Evolutionary conservation across 192 early-diverging fungal genomes (phyloP), one percentile per base, ranked within the genome.

Genomic region (Podila verticillata): DNA sequence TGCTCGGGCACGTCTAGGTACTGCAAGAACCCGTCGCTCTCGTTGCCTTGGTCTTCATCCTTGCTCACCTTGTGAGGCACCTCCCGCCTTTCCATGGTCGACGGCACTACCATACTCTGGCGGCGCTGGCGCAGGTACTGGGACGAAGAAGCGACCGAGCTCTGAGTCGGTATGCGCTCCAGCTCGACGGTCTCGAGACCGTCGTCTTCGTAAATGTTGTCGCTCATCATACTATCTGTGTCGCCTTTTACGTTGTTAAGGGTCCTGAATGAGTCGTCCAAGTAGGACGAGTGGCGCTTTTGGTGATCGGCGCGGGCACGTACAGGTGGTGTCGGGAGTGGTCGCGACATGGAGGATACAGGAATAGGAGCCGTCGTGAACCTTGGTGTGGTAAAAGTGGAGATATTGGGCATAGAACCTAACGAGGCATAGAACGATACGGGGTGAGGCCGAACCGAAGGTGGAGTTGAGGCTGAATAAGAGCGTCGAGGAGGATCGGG

Each of bases 151-250:
- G 68, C 26, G 20, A 30, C 19, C 4, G 69, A 71, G 49, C 34
- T 71, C 49, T 29, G 31, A 13, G 69, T 71, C 49, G 69, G 60
- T 17, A 71, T 39, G 7, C 69, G 69, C 7, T 63, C 56, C 10
- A 71, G 35, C 4, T 71, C 69, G 15, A 71, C 34, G 13, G 22
- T 39, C 13, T 48, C 61, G 48, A 10, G 4, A n/a, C 56, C 20
- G 48, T 60, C 56, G 56, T 66, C 49, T 0, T 44, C 51, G 39
- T 44, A n/a, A n/a, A n/a, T 2, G 39, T 15, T 44, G 15, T 44
- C 39, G 39, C 17, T 49, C 62, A 34, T n/a, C 51, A 58, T 51
- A 31, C n/a, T 28, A 19, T 65, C 44, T 7, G n/a, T 28, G 20
- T 61, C 39, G 59, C n/a, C n/a, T 34, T 51, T 8, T 36, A 3